These are phyloP conservation scores for Aspergillus spinulosporus DNA, from an alignment of 2,329 filamentous ascomycete genomes.

Conservation along the genomic window DNA sequence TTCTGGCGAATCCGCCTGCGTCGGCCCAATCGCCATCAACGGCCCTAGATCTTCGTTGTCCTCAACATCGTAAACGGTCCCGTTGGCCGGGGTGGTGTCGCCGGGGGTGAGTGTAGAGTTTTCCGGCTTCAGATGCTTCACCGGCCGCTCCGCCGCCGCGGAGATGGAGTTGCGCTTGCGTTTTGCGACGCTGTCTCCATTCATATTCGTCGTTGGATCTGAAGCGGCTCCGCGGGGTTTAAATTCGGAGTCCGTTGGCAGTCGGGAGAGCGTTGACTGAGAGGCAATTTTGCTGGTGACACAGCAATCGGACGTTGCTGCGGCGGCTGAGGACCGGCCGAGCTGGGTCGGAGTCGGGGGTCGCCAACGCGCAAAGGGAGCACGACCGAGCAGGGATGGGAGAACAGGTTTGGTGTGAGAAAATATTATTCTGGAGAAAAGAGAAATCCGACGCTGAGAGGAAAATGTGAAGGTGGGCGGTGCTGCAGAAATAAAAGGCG, in stretches of 20 bases:
- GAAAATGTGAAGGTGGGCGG: conserved; percentile 11
- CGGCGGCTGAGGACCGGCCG: conserved; percentile 4
- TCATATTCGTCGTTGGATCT: conserved; percentile 48
- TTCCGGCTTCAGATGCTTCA: conserved; percentile 57
- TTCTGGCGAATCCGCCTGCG: conserved; percentile 68
- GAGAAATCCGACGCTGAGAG: conserved; percentile 2
- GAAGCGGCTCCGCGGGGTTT: conserved; percentile 12
- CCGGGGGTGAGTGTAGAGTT: conserved; percentile 41
- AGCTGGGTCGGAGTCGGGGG: conserved; percentile 1
- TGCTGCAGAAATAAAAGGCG: conserved; percentile 18
- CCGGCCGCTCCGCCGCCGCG: conserved; percentile 52
- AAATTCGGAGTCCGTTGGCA: conserved; percentile 5
- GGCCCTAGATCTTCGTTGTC: conserved; percentile 50
- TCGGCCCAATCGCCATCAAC: conserved; percentile 48
- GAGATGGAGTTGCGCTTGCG: conserved; percentile 57
- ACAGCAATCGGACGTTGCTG: conserved; percentile 14
- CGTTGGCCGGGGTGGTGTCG: conserved; percentile 46
- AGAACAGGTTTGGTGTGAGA: not conserved
- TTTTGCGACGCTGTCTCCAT: conserved; percentile 52
- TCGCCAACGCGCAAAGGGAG: conserved; percentile 4
- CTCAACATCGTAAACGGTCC: conserved; percentile 47
- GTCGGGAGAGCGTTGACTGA: conserved; percentile 17
- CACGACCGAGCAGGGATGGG: not conserved
- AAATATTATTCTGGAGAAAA: not conserved
- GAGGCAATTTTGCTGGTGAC: conserved; percentile 19